Conservation (phyloP, 352 stramenopile species). For the Plasmopara muralis region DNA sequence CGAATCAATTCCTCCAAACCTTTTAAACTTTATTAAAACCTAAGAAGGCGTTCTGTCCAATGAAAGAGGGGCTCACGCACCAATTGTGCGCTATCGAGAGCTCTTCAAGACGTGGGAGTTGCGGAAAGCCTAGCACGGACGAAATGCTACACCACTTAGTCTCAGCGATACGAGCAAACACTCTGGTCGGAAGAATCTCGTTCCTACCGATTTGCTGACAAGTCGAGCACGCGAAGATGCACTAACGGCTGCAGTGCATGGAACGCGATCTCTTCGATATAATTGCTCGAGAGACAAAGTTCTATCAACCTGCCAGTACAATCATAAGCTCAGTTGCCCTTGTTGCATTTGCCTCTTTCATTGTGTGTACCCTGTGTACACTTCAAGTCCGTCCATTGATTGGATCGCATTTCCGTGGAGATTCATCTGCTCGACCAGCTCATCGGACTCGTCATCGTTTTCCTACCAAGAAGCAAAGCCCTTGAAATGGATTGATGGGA, state of each 20-base stretch:
- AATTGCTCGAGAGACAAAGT: conserved; percentile 78
- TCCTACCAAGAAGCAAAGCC: conserved; percentile 7
- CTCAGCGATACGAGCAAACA: neutral
- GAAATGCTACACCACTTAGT: conserved; percentile 29
- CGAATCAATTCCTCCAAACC: conserved; percentile 47
- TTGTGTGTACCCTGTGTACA: conserved; percentile 36
- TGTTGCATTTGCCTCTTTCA: neutral
- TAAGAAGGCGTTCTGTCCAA: neutral
- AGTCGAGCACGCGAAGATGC: conserved; percentile 60
- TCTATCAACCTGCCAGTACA: conserved; percentile 37
- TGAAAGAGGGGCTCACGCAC: conserved; percentile 15
- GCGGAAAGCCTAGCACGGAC: conserved; percentile 50
- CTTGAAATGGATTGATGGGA: conserved; percentile 1
- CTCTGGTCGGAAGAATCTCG: neutral
- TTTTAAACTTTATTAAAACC: conserved; percentile 26
- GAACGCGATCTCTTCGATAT: conserved; percentile 67
- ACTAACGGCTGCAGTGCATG: conserved; percentile 51
- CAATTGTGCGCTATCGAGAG: conserved; percentile 72
- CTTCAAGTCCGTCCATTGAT: conserved; percentile 58
- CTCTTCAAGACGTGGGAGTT: conserved; percentile 55
- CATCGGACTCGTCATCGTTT: conserved; percentile 31
- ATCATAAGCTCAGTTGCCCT: neutral
- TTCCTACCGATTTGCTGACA: conserved; percentile 65
- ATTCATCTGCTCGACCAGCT: conserved; percentile 65
- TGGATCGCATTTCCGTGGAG: conserved; percentile 66